These are phyloP conservation scores for Solanum pennellii DNA, from an alignment of 257 asterid genomes.

Conservation along the genomic window DNA sequence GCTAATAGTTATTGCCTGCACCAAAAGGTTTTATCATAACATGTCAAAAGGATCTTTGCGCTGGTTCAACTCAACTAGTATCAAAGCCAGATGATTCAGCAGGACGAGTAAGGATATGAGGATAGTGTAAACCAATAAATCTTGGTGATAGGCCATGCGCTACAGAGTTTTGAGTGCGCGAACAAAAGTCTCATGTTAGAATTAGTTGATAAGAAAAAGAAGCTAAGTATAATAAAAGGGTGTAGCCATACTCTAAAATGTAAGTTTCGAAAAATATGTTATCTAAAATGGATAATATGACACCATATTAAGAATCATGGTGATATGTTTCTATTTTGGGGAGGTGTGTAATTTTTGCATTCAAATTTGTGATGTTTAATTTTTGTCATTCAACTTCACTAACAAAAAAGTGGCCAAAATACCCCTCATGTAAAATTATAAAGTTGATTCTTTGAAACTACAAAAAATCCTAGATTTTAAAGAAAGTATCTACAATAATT, in stretches of 20 bases:
- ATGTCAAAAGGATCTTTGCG: background rate
- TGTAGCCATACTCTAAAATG: background rate
- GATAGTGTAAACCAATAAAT: background rate
- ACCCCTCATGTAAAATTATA: too few relatives aligned
- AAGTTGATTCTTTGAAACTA: too few relatives aligned
- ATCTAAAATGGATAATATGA: background rate
- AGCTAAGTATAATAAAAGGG: background rate
- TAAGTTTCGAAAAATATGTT: background rate
- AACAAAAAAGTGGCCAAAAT: too few relatives aligned
- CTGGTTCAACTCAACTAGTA: background rate
- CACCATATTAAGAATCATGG: background rate
- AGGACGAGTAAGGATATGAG: background rate
- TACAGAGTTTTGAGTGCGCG: background rate
- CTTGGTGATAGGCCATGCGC: background rate
- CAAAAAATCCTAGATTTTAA: too few relatives aligned
- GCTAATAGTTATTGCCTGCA: constrained; percentile 70
- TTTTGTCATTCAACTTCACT: too few relatives aligned
- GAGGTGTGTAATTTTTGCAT: too few relatives aligned
- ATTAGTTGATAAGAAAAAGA: background rate
- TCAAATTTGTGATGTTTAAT: too few relatives aligned
- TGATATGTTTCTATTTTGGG: too few relatives aligned
- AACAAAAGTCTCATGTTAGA: background rate
- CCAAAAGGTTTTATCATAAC: background rate
- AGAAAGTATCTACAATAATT: too few relatives aligned
- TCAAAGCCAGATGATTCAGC: background rate